Percentiles rank a stretch among this genome's conserved stretches.
Evolutionary conservation across 768 basidiomycete genomes (phyloP).

Genomic region (Panaeolus cyanescens): DNA sequence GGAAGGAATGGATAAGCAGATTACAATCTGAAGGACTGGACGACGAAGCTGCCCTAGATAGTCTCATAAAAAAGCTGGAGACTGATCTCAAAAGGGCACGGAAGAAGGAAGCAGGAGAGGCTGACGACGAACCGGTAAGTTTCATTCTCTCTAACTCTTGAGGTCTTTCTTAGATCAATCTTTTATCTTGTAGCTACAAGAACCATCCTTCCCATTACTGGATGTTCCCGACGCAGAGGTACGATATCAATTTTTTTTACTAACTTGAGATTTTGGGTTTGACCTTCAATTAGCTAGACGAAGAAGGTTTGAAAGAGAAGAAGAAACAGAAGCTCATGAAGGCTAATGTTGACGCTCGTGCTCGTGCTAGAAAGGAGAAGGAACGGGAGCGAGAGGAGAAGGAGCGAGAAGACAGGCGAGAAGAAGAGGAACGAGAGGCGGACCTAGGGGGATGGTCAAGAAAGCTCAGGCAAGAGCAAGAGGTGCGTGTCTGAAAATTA

Average conservation of each 20-base stretch:
- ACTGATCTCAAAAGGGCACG: slow-evolving; percentile 70
- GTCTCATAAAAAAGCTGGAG: slow-evolving; percentile 86
- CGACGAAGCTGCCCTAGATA: slow-evolving; percentile 77
- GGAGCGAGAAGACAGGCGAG: slow-evolving; percentile 67
- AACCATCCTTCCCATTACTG: slow-evolving; percentile 87
- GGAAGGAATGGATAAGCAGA: slow-evolving; percentile 72
- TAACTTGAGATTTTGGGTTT: neutral
- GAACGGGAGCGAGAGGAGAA: slow-evolving; percentile 80
- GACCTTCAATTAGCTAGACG: slow-evolving; percentile 60
- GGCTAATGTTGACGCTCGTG: slow-evolving; percentile 90
- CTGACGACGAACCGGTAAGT: slow-evolving; percentile 65
- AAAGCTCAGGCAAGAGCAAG: slow-evolving; percentile 76
- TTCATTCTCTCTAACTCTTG: neutral
- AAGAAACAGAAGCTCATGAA: slow-evolving; percentile 91
- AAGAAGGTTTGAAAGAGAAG: slow-evolving; percentile 93
- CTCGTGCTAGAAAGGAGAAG: slow-evolving; percentile 83
- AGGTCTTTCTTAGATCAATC: neutral
- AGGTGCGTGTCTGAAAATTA: slow-evolving; percentile 44
- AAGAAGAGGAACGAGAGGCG: slow-evolving; percentile 74
- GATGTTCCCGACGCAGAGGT: slow-evolving; percentile 91
- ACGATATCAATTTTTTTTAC: slow-evolving; percentile 13
- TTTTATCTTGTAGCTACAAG: slow-evolving; percentile 51
- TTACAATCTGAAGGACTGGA: slow-evolving; percentile 73
- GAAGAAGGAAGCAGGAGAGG: slow-evolving; percentile 71
- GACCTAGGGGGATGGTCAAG: slow-evolving; percentile 77